phyloP scores from a whole-genome alignment of 2,329 filamentous ascomycete species.

The Pseudogymnoascus sp. region DNA sequence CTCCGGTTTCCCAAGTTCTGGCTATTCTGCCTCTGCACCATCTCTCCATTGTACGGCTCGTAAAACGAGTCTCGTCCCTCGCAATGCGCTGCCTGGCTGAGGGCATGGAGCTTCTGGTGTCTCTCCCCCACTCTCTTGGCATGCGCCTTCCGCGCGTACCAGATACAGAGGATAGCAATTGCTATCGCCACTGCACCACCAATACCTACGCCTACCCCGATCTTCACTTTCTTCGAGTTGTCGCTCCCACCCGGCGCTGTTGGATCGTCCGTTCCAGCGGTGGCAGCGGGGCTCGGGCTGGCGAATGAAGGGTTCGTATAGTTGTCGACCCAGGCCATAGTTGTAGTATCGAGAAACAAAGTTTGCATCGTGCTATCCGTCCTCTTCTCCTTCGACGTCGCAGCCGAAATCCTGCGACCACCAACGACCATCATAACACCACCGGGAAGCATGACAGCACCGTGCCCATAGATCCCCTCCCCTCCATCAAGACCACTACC shows the following conservation, averaged over 20 bases:
- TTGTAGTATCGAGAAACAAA: conserved; percentile 56
- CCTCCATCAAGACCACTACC: conserved; percentile 33
- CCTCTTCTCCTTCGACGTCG: conserved; percentile 28
- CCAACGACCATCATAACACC: conserved; percentile 64
- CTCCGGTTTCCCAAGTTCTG: neutral
- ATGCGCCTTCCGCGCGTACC: conserved; percentile 43
- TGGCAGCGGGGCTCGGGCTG: conserved; percentile 16
- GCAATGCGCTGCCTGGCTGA: conserved; percentile 44
- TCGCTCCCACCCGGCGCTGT: conserved; percentile 16
- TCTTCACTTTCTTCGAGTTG: conserved; percentile 43
- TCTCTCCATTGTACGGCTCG: neutral
- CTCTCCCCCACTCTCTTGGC: conserved; percentile 33
- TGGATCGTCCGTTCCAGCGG: conserved; percentile 23
- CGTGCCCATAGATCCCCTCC: conserved; percentile 54
- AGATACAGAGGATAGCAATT: conserved; percentile 34
- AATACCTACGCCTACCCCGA: conserved; percentile 60
- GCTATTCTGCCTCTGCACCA: conserved; percentile 19
- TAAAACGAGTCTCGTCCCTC: neutral
- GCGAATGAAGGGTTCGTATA: conserved; percentile 43
- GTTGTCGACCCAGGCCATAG: conserved; percentile 48
- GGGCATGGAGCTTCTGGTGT: conserved; percentile 47
- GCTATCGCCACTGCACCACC: conserved; percentile 40
- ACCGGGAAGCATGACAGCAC: conserved; percentile 54
- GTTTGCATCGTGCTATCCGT: conserved; percentile 25
- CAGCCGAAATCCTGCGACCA: conserved; percentile 45